Evolutionary conservation across 345 rosid genomes (phyloP).

Genomic region (Populus pruinosa): DNA sequence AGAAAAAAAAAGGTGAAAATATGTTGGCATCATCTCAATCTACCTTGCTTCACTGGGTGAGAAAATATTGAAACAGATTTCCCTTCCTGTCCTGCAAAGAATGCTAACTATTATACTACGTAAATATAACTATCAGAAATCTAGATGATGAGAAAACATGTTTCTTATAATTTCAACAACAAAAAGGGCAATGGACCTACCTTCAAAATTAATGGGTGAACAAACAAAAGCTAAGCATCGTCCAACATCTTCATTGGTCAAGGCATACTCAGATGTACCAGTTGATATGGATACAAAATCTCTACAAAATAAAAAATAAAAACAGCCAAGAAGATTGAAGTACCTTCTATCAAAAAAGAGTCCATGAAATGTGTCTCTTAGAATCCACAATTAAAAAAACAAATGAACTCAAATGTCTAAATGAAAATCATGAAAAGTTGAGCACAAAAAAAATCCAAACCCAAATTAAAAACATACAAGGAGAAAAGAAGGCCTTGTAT

Average conservation of each 20-base stretch:
- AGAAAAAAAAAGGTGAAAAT: not conserved
- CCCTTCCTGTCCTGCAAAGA: slow-evolving; percentile 83
- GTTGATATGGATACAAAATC: slow-evolving; percentile 51
- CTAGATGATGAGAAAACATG: slow-evolving; percentile 10
- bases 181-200: slow-evolving; percentile 34
- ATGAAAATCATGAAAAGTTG: not conserved
- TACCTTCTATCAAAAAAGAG: not conserved
- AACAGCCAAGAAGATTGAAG: not conserved
- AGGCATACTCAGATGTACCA: slow-evolving; percentile 78
- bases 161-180: slow-evolving; percentile 1
- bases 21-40: slow-evolving; percentile 15
- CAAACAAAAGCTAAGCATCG: slow-evolving; percentile 64
- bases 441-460: not conserved
- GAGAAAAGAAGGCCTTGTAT: not conserved
- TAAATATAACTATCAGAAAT: not conserved
- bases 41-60: slow-evolving; percentile 74
- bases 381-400: not conserved
- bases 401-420: not conserved
- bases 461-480: not conserved
- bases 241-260: slow-evolving; percentile 89
- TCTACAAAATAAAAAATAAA: slow-evolving; percentile 33
- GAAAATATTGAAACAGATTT: slow-evolving; percentile 61
- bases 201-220: slow-evolving; percentile 91
- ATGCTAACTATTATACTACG: slow-evolving; percentile 10
- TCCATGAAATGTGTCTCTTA: not conserved